Conservation (phyloP, 345 rosid species). For the Acer negundo region DNA sequence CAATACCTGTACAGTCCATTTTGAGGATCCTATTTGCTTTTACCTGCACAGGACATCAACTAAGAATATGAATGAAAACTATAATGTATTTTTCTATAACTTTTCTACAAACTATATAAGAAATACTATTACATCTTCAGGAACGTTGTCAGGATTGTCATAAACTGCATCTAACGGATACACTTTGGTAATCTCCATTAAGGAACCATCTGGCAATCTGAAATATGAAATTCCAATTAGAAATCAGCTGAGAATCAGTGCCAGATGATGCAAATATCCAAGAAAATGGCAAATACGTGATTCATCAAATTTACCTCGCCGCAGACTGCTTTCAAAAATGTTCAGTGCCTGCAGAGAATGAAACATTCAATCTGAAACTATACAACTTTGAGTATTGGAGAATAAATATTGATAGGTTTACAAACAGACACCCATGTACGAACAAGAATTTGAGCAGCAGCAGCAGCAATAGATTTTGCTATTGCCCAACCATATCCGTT, state of each 20-base stretch:
- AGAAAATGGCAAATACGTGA: constrained; percentile 29
- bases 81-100: not conserved
- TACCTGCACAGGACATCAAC: constrained; percentile 38
- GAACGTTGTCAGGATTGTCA: constrained; percentile 60
- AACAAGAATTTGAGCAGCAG: constrained; percentile 67
- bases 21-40: constrained; percentile 54
- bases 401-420: not conserved
- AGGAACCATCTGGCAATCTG: constrained; percentile 71
- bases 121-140: constrained; percentile 49
- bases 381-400: not conserved
- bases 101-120: not conserved
- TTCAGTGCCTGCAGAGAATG: constrained; percentile 49
- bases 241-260: not conserved
- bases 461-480: constrained; percentile 71
- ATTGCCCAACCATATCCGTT: constrained; percentile 80
- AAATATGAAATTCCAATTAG: constrained; percentile 10
- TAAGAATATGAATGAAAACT: not conserved
- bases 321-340: constrained; percentile 58
- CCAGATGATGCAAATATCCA: not conserved
- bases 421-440: constrained; percentile 78
- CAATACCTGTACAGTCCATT: constrained; percentile 65
- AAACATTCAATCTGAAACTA: constrained; percentile 2
- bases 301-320: constrained; percentile 60
- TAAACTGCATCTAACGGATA: constrained; percentile 71
- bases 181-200: constrained; percentile 64